Evolutionary conservation across 1,284 basidiomycete genomes (phyloP).

Genomic region (Phenoliferia sp.): DNA sequence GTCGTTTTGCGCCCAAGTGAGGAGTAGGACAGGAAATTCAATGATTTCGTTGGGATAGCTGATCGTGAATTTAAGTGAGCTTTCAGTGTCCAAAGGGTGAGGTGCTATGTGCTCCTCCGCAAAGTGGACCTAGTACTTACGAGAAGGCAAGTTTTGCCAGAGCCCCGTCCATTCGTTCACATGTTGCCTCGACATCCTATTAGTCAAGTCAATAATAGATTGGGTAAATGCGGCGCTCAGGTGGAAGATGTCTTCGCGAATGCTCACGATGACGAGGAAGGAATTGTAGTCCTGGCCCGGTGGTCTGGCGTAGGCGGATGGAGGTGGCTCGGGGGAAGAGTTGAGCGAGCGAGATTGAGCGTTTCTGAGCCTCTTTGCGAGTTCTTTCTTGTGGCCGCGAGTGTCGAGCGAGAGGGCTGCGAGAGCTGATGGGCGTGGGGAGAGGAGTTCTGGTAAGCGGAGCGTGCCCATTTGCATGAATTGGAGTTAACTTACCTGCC

Average conservation of each 20-base stretch:
- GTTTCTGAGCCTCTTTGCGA: constrained; percentile 19
- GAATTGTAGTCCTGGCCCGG: constrained; percentile 37
- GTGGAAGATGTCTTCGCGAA: not conserved
- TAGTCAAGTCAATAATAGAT: not conserved
- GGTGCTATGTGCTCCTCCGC: constrained; percentile 40
- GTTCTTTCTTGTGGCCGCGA: constrained; percentile 38
- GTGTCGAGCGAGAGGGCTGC: constrained; percentile 37
- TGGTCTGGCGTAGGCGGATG: constrained; percentile 3
- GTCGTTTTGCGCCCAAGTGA: constrained; percentile 59
- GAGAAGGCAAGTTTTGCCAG: constrained; percentile 18
- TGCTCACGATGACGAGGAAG: constrained; percentile 46
- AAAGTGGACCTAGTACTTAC: constrained; percentile 6
- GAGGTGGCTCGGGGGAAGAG: not conserved
- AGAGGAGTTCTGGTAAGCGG: too few relatives aligned
- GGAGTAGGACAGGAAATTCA: constrained; percentile 80
- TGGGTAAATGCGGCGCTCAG: not conserved
- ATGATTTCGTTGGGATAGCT: constrained; percentile 89
- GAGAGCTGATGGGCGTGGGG: constrained; percentile 27
- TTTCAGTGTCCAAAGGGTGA: not conserved
- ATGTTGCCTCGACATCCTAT: constrained; percentile 86
- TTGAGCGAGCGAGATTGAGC: not conserved
- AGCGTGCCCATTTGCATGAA: too few relatives aligned
- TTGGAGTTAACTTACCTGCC: too few relatives aligned
- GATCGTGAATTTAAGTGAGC: not conserved
- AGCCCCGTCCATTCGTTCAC: constrained; percentile 46